Conservation (phyloP, 345 rosid species). For the Ceriops decandra region DNA sequence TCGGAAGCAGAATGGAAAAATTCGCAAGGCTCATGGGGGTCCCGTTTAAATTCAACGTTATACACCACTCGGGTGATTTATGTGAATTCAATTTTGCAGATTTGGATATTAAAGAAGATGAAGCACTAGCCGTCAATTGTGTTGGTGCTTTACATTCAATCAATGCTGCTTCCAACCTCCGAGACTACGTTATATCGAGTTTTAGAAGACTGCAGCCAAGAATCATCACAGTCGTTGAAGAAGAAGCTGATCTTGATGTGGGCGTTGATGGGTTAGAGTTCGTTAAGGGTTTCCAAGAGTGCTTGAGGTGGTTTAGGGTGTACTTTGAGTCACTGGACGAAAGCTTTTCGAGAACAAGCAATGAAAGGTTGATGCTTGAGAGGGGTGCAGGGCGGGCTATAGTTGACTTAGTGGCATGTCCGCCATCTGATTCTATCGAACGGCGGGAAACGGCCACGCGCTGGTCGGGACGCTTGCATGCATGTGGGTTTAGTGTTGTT, state of each 20-base stretch:
- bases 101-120: slow-evolving; percentile 56
- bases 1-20: slow-evolving; percentile 80
- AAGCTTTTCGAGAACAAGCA: slow-evolving; percentile 69
- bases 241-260: slow-evolving; percentile 82
- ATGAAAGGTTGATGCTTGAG: slow-evolving; percentile 83
- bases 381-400: slow-evolving; percentile 70
- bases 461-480: slow-evolving; percentile 68
- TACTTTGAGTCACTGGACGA: slow-evolving; percentile 83
- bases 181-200: slow-evolving; percentile 60
- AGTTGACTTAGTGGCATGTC: slow-evolving; percentile 78
- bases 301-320: slow-evolving; percentile 87
- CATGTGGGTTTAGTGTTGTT: slow-evolving; percentile 44
- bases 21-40: slow-evolving; percentile 98
- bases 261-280: slow-evolving; percentile 63
- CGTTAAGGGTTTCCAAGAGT: slow-evolving; percentile 61
- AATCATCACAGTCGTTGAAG: slow-evolving; percentile 77
- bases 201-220: slow-evolving; percentile 65
- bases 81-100: slow-evolving; percentile 53
- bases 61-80: slow-evolving; percentile 73
- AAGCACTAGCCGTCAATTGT: slow-evolving; percentile 77
- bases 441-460: slow-evolving; percentile 68
- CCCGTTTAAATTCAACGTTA: slow-evolving; percentile 73
- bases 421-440: slow-evolving; percentile 57
- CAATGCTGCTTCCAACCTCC: slow-evolving; percentile 39
- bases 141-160: slow-evolving; percentile 61